Evolutionary conservation across 345 rosid genomes (phyloP), one percentile per base, ranked within the genome.

Genomic region (Ceriops decandra): DNA sequence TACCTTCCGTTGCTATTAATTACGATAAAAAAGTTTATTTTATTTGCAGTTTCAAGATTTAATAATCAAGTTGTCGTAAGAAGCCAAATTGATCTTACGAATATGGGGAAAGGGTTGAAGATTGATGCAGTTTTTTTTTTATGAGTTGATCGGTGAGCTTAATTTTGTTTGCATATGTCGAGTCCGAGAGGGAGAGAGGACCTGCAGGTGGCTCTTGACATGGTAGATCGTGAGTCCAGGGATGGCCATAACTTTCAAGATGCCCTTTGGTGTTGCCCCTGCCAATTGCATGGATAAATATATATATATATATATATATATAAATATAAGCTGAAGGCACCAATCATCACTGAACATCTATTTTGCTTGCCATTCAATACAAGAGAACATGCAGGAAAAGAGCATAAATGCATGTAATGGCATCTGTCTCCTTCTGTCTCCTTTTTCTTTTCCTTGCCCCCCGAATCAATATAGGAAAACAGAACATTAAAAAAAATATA

Each of bases 171-270:
- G 46, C 46, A 3, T 42, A 15, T 1, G 5, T 0, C 0, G 17
- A 5, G 49, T 15, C 11, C 16, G 47, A 10, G 47, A 42, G 17
- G 26, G 68, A 21, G 31, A 21, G 32, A 24, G 38, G n/a, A 86
- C 93, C 88, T 88, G 90, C 67, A 88, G 71, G 65, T 88, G 91
- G 80, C 91, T 88, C 77, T 88, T 88, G 79, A 88, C 85, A 77
- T 88, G 88, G 76, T 79, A 88, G 67, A 88, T 86, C 13, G 85
- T 83, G 38, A 88, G 77, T 54, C 84, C 87, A 32, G 64, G 73
- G 26, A 78, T 57, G 63, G 53, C 63, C 91, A 86, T 85, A 62
- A 85, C 79, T 80, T 72, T 88, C 74, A 86, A 72, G 28, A 88
- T 81, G 21, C 91, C 89, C 76, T 80, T 85, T 0, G 91, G 95